These are phyloP conservation scores for Colletotrichum falcatum DNA, from an alignment of 2,329 filamentous ascomycete genomes.

Conservation along the genomic window DNA sequence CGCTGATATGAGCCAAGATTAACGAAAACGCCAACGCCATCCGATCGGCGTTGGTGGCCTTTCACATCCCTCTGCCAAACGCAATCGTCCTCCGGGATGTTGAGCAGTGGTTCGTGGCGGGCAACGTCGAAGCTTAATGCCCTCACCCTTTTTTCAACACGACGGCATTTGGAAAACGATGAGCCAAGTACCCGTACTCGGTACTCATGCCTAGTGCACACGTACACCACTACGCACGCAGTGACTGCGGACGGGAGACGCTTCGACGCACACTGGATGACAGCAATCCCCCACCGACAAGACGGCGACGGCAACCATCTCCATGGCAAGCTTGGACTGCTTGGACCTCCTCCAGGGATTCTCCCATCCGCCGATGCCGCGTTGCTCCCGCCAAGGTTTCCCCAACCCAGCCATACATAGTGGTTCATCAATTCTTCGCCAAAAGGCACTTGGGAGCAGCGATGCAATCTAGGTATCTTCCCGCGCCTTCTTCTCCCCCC, in stretches of 20 bases:
- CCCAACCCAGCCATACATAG: conserved; percentile 11
- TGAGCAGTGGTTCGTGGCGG: neutral
- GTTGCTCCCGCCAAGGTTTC: conserved; percentile 28
- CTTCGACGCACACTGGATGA: conserved; percentile 35
- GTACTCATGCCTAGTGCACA: neutral
- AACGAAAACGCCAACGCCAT: conserved; percentile 18
- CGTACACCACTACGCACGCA: too few species aligned
- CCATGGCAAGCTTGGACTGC: conserved; percentile 41
- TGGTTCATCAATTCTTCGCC: conserved; percentile 32
- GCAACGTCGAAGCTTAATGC: neutral
- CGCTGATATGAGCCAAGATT: conserved; percentile 32
- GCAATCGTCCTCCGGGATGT: neutral
- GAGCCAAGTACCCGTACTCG: neutral
- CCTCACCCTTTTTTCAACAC: neutral
- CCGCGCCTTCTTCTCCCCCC: too few species aligned
- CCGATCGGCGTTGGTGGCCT: conserved; percentile 22
- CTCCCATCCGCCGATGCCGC: conserved; percentile 28
- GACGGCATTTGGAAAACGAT: neutral
- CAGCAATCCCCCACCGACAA: conserved; percentile 27
- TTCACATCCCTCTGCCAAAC: neutral
- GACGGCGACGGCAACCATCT: conserved; percentile 31
- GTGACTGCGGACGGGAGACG: conserved; percentile 18
- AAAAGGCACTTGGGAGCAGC: neutral
- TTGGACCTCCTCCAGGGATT: conserved; percentile 35
- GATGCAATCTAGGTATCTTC: conserved; percentile 20